Conservation (phyloP, 176 grass and related monocot genomes). For the Leersia perrieri region DNA sequence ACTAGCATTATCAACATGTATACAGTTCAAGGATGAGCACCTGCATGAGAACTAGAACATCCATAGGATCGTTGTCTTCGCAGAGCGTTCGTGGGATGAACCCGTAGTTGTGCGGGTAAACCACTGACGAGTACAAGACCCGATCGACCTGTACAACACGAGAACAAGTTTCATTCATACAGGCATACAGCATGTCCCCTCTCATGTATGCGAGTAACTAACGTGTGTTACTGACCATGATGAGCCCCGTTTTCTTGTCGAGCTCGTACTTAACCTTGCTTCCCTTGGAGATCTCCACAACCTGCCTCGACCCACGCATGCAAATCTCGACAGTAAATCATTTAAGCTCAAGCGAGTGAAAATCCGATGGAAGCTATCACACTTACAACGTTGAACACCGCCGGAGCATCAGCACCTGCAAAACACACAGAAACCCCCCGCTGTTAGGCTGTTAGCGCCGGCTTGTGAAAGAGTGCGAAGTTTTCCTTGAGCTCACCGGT, state of each 20-base stretch:
- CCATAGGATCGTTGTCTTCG: constrained; percentile 78
- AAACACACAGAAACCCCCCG: not conserved
- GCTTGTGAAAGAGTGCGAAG: not conserved
- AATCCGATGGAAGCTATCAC: no score
- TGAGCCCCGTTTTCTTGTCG: constrained; percentile 70
- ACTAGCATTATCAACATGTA: not conserved
- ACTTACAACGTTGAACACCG: constrained; percentile 74
- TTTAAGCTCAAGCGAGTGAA: not conserved
- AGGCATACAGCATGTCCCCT: not conserved
- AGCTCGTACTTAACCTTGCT: constrained; percentile 65
- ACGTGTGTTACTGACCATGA: constrained; percentile 38
- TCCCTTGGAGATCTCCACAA: constrained; percentile 58
- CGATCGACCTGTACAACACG: constrained; percentile 47
- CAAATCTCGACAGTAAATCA: no score
- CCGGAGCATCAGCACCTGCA: constrained; percentile 61
- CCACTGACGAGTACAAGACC: constrained; percentile 68
- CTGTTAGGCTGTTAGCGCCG: not conserved
- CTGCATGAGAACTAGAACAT: constrained; percentile 76
- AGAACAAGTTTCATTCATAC: not conserved
- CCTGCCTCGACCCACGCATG: constrained; percentile 42
- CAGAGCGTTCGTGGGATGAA: constrained; percentile 78
- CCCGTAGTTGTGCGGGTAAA: constrained; percentile 77
- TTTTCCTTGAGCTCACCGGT: not conserved
- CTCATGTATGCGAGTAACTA: not conserved
- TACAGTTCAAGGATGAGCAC: not conserved